phyloP scores from a whole-genome alignment of 768 basidiomycete genomes.

The Termitomyces sp. region DNA sequence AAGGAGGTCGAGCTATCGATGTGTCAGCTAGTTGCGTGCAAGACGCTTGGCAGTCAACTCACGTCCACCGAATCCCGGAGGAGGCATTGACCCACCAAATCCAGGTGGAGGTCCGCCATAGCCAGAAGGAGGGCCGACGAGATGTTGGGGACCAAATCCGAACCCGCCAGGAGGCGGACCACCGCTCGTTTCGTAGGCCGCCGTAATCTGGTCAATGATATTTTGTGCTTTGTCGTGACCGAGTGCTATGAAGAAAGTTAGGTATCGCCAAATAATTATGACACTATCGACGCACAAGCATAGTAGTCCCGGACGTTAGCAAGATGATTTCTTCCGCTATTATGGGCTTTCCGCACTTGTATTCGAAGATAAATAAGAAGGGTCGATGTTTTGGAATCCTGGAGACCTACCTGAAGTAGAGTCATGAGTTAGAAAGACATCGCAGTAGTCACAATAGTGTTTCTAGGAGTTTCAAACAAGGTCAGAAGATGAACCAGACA shows the following conservation, averaged over 20 bases:
- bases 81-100: slow-evolving; percentile 39
- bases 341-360: slow-evolving; percentile 96
- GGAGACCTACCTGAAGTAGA: slow-evolving; percentile 74
- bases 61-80: slow-evolving; percentile 54
- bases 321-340: slow-evolving; percentile 95
- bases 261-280: not conserved
- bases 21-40: slow-evolving; percentile 7
- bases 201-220: slow-evolving; percentile 98
- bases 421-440: slow-evolving; percentile 93
- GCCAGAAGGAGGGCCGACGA: slow-evolving; percentile 53
- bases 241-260: slow-evolving; percentile 46
- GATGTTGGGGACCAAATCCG: slow-evolving; percentile 80
- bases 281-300: slow-evolving; percentile 56
- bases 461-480: slow-evolving; percentile 44
- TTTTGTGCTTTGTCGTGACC: slow-evolving; percentile 97
- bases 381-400: not conserved
- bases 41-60: slow-evolving; percentile 18
- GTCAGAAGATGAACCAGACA: not conserved
- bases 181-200: slow-evolving; percentile 83
- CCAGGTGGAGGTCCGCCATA: slow-evolving; percentile 46
- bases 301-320: slow-evolving; percentile 97
- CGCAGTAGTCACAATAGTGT: slow-evolving; percentile 94
- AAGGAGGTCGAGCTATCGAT: slow-evolving; percentile 56
- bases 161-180: slow-evolving; percentile 88
- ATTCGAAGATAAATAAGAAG: slow-evolving; percentile 13